phyloP scores from a whole-genome alignment of 129 eudicot species.

The carrot (Daucus carota) region DNA sequence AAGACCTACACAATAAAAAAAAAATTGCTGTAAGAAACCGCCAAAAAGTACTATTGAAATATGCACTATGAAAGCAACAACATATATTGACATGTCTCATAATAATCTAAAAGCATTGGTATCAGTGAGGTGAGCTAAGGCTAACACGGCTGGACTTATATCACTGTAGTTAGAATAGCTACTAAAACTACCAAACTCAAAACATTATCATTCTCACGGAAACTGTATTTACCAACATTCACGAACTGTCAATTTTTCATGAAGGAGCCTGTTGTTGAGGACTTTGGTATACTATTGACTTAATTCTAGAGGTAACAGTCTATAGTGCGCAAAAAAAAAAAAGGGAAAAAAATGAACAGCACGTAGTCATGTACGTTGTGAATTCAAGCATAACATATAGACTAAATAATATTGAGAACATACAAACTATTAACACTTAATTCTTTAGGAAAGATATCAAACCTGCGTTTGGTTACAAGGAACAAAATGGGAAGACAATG shows the following conservation, averaged over 20 bases:
- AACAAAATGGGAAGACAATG: not conserved
- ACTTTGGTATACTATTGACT: too few relatives aligned
- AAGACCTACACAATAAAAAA: slow-evolving; percentile 43
- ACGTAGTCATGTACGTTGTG: not conserved
- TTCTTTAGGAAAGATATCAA: not conserved
- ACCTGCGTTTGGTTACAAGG: not conserved
- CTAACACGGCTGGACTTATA: not conserved
- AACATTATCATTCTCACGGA: not conserved
- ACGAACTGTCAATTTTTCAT: too few relatives aligned
- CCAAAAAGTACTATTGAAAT: not conserved
- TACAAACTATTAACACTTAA: too few relatives aligned
- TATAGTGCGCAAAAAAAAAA: not conserved
- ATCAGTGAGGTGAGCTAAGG: not conserved
- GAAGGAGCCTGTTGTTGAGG: too few relatives aligned
- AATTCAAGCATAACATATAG: not conserved
- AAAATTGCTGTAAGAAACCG: not conserved
- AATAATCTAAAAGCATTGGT: too few relatives aligned
- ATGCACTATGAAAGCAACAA: not conserved
- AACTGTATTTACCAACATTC: too few relatives aligned
- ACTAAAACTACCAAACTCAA: too few relatives aligned
- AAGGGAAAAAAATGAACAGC: too few relatives aligned
- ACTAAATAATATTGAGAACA: too few relatives aligned
- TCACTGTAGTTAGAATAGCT: too few relatives aligned
- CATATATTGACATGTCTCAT: not conserved
- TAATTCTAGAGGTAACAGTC: not conserved